Percentiles rank a stretch among this genome's conserved stretches.
Evolutionary conservation across 2,329 filamentous ascomycete genomes (phyloP).

Genomic region (Colletotrichum lini): DNA sequence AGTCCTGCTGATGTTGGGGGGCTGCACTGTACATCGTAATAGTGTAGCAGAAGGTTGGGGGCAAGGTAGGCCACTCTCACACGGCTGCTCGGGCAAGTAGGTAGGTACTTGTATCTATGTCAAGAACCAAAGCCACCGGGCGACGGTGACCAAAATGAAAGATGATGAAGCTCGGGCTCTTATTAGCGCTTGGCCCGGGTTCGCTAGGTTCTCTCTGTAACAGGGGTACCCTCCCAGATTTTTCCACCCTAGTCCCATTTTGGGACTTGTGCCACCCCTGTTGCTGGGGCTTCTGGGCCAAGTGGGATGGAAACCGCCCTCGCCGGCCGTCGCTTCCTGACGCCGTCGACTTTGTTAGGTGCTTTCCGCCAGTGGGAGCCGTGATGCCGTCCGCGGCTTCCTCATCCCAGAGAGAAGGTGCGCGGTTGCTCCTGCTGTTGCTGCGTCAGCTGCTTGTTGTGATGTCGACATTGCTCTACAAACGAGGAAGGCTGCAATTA

Average conservation of each 20-base stretch:
- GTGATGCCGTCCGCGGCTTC: slow-evolving; percentile 19
- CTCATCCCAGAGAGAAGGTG: slow-evolving; percentile 15
- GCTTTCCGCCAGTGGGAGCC: slow-evolving; percentile 25
- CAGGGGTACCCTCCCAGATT: slow-evolving; percentile 29
- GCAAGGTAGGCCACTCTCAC: neutral
- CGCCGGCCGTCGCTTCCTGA: slow-evolving; percentile 12
- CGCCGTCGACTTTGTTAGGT: neutral
- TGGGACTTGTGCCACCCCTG: slow-evolving; percentile 19
- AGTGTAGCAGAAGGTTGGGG: neutral
- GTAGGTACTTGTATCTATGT: neutral
- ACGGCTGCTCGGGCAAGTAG: too few relatives aligned
- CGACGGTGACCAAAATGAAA: slow-evolving; percentile 1
- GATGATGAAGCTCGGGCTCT: slow-evolving; percentile 38
- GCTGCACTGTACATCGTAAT: neutral
- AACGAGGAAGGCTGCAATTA: slow-evolving; percentile 18
- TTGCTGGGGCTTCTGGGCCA: slow-evolving; percentile 29
- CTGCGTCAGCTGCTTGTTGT: slow-evolving; percentile 32
- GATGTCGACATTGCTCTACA: slow-evolving; percentile 8
- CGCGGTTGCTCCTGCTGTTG: slow-evolving; percentile 32
- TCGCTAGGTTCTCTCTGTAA: slow-evolving; percentile 34
- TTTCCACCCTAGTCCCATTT: slow-evolving; percentile 13
- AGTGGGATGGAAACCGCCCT: slow-evolving; percentile 14
- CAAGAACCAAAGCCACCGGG: neutral
- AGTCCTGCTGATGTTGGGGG: slow-evolving; percentile 7
- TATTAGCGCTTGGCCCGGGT: slow-evolving; percentile 28